Base-by-base conservation (phyloP, 1,284 basidiomycete species). In the Pulveroboletus sp. region DNA sequence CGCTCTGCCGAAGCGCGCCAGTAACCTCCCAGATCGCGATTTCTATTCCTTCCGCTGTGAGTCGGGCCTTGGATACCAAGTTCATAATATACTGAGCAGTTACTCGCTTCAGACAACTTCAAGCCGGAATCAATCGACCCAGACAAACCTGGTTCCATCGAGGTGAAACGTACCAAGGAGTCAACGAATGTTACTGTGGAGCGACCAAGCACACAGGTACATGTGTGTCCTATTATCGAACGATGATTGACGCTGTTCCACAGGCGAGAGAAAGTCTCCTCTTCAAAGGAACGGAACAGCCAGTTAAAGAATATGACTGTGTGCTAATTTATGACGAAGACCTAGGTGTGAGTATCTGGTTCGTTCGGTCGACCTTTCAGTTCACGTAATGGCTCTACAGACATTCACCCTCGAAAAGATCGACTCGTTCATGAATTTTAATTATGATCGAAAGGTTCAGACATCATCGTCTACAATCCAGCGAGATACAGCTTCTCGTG, bases 311-410 rank as follows among this genome's bases (percentile, higher is more conserved):
- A 43, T 78, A 78, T 60, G 88, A 91, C 46, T 92, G 89, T 61
- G 81, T 91, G 9, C 74, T 92, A 45, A 86, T 91, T 45, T 91
- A 84, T 65, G 89, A 92, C 65, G 87, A 89, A 64, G 84, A 83
- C 52, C 76, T 80, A 47, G 81, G 81, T 57, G 89, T 89, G 64
- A 66, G 84, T 76, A 31, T 12, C 52, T 44, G 26, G 40, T 38
- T 50, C 55, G 28, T 50, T 40, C 29, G 25, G 33, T 17, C 48
- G 47, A 18, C 46, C 6, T 22, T 49, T 44, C 4, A 7, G 22
- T 45, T 66, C 6, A 58, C 57, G 24, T 48, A 24, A 53, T 47
- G 50, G 38, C 42, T 45, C 28, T 53, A 24, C 62, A 91, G 89
- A 80, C 80, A 43, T 88, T 84, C 64, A 87, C 82, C 10, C 74